Evolutionary conservation across 2,329 filamentous ascomycete genomes (phyloP), one percentile per base, ranked within the genome.

Genomic region (Fusarium denticulatum): DNA sequence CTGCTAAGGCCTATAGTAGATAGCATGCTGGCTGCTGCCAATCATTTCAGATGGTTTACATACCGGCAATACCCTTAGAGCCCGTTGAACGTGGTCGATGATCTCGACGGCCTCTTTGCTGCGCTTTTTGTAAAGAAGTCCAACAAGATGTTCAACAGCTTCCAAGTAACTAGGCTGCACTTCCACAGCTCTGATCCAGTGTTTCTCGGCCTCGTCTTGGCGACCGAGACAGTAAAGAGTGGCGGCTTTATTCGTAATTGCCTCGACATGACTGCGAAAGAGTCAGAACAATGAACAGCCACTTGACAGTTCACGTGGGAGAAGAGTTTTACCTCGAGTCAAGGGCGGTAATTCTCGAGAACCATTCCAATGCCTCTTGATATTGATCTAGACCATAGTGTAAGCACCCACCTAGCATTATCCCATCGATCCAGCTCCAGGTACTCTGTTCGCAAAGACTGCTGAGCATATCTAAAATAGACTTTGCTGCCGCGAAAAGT

Each of bases 391-490:
- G 84, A 13, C 94, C 95, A 83, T 98, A 98, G 56, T 96, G 92
- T 65, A 99, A 86, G 83, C 96, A 98, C 5, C 96, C 96, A 43
- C 93, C 94, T 12, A 98, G 86, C 43, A 98, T 86, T 86, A 98
- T 95, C 5, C 96, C 96, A 79, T 98, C 96, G 60, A 95, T 89
- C 96, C 96, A 99, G 76, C 91, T 89, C 93, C 94, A 96, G 15
- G 88, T 88, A 77, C 92, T 94, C 80, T 96, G 92, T 77, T 93
- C 90, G 79, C 94, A 97, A 12, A 97, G 83, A 72, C 87, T 89
- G 22, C 90, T 91, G 26, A 97, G 86, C 77, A 94, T 89, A 42
- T 93, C 89, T 26, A 97, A 82, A 6, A 93, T 93, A 12, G 88
- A 85, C 52, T 86, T 88, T 14, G 94, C 94, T 72, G 89, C 61